Evolutionary conservation across 1,139 yeast genomes (phyloP), one percentile per base, ranked within the genome.

Genomic region (Saccharomyces hybrid): DNA sequence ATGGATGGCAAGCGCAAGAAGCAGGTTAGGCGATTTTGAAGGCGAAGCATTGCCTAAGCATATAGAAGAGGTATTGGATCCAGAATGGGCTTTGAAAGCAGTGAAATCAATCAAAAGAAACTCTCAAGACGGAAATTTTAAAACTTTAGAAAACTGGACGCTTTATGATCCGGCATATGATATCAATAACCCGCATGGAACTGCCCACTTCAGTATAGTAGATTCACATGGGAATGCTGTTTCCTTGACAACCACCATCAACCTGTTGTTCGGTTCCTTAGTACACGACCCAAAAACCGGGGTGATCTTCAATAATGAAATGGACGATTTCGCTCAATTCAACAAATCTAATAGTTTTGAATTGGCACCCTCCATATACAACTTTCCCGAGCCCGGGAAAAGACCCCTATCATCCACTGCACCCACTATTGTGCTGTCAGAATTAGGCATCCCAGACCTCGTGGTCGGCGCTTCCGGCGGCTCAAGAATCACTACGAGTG

Each of bases 401-500:
- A 76, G 98, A 57, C 98, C 99, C 3, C 73, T 91, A 48, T 87
- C 96, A 6, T 88, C 96, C 1, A 80, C 88, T 26, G 79, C 88
- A 0, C 98, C 98, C 1, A 78, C 89, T 0, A 81, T 90, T 38
- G 74, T 89, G 0, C 73, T 80, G 19, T 78, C 81, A 57, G 75
- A 76, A 69, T 72, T 58, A 72, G 79, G 66, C 34, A 62, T 62
- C 14, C 82, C 88, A 0, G 89, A 86, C 62, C 68, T 88, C 48
- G 79, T 86, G 2, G 78, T 91, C 58, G 98, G 98, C 0, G 95
- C 97, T 0, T 95, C 98, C 1, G 98, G 99, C 7, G 98, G 98
- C 0, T 86, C 95, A 14, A 76, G 95, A 56, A 93, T 93, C 53
- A 78, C 87, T n/a, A 88, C 96, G 0, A 81, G 96, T 0, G 81